These are phyloP conservation scores for Lipomyces chichibuensis DNA, from an alignment of 805 yeast species.

Conservation along the genomic window DNA sequence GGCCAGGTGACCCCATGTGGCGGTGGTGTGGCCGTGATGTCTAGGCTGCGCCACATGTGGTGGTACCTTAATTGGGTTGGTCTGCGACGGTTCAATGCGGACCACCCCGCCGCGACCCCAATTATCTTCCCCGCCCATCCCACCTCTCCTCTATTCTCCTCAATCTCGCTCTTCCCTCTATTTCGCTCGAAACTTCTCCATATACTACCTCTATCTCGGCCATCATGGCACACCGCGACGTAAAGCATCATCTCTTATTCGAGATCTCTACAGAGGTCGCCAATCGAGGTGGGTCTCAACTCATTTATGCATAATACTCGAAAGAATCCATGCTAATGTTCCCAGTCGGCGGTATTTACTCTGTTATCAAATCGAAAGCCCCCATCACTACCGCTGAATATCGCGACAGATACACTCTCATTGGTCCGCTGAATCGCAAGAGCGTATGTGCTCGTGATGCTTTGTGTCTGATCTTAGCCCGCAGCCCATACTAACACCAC, in stretches of 20 bases:
- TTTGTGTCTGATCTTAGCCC: background rate
- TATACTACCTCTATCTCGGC: background rate
- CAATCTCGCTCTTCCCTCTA: background rate
- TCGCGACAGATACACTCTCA: conserved; percentile 77
- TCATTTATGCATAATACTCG: background rate
- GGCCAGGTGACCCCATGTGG: conserved; percentile 4
- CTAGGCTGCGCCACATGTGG: background rate
- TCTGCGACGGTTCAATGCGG: background rate
- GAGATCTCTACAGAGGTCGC: conserved; percentile 98
- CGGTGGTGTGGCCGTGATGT: background rate
- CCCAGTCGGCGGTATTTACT: conserved; percentile 93
- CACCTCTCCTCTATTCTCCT: background rate
- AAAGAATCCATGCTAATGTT: background rate
- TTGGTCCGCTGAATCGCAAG: conserved; percentile 82
- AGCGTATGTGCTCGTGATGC: conserved; percentile 20
- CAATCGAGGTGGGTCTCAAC: conserved; percentile 50
- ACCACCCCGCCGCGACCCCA: background rate
- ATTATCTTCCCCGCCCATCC: background rate
- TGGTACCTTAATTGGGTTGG: background rate
- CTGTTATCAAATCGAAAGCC: conserved; percentile 94
- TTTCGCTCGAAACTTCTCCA: background rate
- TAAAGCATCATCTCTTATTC: conserved; percentile 81
- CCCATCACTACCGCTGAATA: conserved; percentile 95
- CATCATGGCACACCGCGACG: conserved; percentile 65
- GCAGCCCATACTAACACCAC: background rate